A percentile compares a stretch with the other conserved stretches of the same genome.
Conservation (phyloP, 2,329 filamentous ascomycete genomes). For the Mariannaea sp. region DNA sequence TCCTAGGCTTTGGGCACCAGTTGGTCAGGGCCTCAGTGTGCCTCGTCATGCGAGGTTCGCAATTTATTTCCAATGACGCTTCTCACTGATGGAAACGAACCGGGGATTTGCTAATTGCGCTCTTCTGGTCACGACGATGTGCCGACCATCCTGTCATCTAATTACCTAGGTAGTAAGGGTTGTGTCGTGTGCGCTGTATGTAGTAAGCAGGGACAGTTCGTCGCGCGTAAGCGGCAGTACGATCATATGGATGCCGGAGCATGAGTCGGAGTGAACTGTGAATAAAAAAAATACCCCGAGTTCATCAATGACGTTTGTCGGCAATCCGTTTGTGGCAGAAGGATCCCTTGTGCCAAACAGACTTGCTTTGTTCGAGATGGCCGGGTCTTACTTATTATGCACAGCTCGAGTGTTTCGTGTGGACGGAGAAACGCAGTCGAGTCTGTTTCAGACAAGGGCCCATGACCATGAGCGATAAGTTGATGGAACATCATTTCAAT, state of each 20-base stretch:
- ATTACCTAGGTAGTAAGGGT: no score
- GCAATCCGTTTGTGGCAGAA: neutral
- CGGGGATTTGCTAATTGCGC: conserved; percentile 17
- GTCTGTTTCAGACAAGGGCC: neutral
- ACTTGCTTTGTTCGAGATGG: conserved; percentile 1
- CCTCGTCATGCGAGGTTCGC: conserved; percentile 30
- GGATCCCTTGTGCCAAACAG: neutral
- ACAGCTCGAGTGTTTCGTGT: neutral
- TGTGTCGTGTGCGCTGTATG: neutral
- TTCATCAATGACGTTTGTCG: neutral
- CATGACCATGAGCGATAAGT: neutral
- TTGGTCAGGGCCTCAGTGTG: conserved; percentile 8
- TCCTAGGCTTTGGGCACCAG: conserved; percentile 17
- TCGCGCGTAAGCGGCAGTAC: no score
- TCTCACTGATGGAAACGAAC: conserved; percentile 5
- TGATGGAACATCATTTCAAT: neutral
- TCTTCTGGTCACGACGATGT: conserved; percentile 10
- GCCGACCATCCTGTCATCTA: neutral
- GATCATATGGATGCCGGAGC: no score
- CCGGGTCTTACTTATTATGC: neutral
- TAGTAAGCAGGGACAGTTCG: neutral
- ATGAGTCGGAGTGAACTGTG: neutral
- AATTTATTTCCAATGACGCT: conserved; percentile 29
- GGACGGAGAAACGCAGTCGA: neutral
- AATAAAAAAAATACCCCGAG: neutral